Evolutionary conservation across 306 rosid genomes (phyloP).

Genomic region (Sphenostylis stenocarpa): DNA sequence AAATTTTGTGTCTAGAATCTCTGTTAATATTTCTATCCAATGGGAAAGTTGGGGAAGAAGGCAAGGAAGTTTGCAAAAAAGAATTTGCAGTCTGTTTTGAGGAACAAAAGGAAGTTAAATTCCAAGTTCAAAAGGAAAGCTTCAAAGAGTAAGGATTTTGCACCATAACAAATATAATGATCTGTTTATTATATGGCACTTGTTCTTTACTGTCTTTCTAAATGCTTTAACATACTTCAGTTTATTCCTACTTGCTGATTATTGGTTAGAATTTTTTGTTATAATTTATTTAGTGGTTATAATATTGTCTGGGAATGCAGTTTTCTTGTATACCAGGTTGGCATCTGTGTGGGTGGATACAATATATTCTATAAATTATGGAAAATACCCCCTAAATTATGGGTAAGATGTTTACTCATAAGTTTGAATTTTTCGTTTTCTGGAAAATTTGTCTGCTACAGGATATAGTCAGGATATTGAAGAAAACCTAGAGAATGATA

Average conservation of each 20-base stretch:
- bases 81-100: slow-evolving; percentile 80
- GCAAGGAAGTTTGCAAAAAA: slow-evolving; percentile 94
- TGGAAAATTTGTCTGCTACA: slow-evolving; percentile 34
- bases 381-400: background rate
- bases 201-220: background rate
- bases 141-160: slow-evolving; percentile 61
- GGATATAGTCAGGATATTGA: slow-evolving; percentile 39
- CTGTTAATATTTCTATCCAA: slow-evolving; percentile 22
- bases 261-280: background rate
- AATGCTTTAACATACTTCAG: background rate
- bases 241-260: background rate
- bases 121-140: slow-evolving; percentile 79
- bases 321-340: background rate
- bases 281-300: background rate
- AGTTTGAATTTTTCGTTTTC: slow-evolving; percentile 17
- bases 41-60: slow-evolving; percentile 93
- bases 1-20: background rate
- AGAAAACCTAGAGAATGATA: slow-evolving; percentile 48
- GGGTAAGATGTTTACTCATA: background rate
- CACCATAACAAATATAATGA: background rate
- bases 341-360: too few relatives aligned
- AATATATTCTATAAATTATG: background rate
- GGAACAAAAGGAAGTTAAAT: slow-evolving; percentile 65
- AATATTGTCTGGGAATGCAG: background rate
- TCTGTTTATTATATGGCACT: background rate